Conservation (phyloP, 2,329 filamentous ascomycete genomes). For the Stachybotrys chartarum region DNA sequence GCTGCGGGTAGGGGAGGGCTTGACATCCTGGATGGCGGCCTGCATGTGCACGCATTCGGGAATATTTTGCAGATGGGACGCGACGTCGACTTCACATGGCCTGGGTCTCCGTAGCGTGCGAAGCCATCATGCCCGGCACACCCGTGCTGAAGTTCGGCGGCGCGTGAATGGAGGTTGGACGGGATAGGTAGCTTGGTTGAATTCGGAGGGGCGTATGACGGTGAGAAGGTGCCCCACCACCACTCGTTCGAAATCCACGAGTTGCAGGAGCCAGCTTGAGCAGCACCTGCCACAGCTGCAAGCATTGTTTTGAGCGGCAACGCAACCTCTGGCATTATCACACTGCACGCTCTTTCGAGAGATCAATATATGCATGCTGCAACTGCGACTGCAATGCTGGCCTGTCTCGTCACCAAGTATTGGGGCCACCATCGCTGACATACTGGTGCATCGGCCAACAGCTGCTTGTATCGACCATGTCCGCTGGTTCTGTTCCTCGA, state of each 20-base stretch:
- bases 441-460: too few relatives aligned
- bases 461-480: too few relatives aligned
- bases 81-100: background rate
- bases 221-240: too few relatives aligned
- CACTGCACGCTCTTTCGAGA: background rate
- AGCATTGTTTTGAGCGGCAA: background rate
- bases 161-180: background rate
- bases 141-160: background rate
- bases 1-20: constrained; percentile 11
- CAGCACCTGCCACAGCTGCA: too few relatives aligned
- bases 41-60: background rate
- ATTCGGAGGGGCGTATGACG: too few relatives aligned
- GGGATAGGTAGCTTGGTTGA: too few relatives aligned
- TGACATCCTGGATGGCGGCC: constrained; percentile 9
- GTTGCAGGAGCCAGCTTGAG: too few relatives aligned
- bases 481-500: too few relatives aligned
- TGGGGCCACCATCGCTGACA: too few relatives aligned
- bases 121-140: background rate
- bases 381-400: background rate
- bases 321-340: background rate
- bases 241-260: too few relatives aligned
- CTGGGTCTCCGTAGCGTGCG: background rate
- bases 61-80: background rate
- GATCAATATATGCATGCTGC: background rate
- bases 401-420: background rate